Conservation (phyloP, 176 grass and related monocot species). For the Secale cereale region DNA sequence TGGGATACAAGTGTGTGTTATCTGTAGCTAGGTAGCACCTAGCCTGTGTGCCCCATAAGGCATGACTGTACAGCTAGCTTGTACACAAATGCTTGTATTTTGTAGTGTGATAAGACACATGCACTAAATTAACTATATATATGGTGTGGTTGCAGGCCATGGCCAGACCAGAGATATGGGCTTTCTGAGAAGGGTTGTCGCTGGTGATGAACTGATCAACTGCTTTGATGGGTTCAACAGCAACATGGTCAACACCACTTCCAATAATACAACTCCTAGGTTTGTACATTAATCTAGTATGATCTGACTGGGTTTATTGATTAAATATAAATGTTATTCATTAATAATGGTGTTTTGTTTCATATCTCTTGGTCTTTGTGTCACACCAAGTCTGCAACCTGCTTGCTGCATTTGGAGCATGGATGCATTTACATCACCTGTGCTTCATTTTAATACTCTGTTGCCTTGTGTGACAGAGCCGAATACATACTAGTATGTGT, state of each 20-base stretch:
- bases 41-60: conserved; percentile 25
- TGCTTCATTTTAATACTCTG: conserved; percentile 10
- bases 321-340: not conserved
- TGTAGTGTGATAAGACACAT: conserved; percentile 19
- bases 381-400: not conserved
- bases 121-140: conserved; percentile 17
- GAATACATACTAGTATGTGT: conserved; percentile 29
- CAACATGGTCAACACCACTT: conserved; percentile 40
- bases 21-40: not conserved
- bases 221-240: conserved; percentile 31
- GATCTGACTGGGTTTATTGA: not conserved
- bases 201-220: conserved; percentile 24
- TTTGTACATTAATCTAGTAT: not conserved
- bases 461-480: not conserved
- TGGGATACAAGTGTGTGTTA: conserved; percentile 14
- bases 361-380: conserved; percentile 24
- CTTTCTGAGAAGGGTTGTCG: conserved; percentile 34
- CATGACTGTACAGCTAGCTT: conserved; percentile 24
- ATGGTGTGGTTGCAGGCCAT: conserved; percentile 39
- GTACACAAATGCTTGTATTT: conserved; percentile 8
- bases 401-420: conserved; percentile 39
- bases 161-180: conserved; percentile 44
- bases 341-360: conserved; percentile 12
- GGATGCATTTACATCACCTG: conserved; percentile 4
- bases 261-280: conserved; percentile 26